These are phyloP conservation scores for Suillus sp. DNA, from an alignment of 768 basidiomycete genomes.

Conservation along the genomic window DNA sequence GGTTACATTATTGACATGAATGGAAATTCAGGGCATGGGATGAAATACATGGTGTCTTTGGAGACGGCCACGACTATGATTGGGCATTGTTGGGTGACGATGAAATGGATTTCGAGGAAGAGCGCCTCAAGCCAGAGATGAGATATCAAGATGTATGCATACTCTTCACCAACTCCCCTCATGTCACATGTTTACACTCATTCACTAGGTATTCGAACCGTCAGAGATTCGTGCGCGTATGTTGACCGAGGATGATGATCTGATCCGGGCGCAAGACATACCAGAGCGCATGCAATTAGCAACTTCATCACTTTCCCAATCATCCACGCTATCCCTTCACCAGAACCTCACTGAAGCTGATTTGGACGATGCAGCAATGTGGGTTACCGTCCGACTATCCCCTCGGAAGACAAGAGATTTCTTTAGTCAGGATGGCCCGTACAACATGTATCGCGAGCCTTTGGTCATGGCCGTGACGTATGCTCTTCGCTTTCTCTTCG, in stretches of 20 bases:
- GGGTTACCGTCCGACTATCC: conserved; percentile 86
- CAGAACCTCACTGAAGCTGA: conserved; percentile 71
- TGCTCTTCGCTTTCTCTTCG: conserved; percentile 79
- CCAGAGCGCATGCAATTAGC: conserved; percentile 96
- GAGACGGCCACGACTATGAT: conserved; percentile 94
- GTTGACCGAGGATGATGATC: conserved; percentile 91
- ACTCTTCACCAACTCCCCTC: conserved; percentile 14
- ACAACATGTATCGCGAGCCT: conserved; percentile 59
- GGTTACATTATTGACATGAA: conserved; percentile 17
- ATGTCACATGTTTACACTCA: conserved; percentile 12
- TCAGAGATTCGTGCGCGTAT: conserved; percentile 89
- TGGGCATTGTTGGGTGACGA: conserved; percentile 91
- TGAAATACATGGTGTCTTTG: conserved; percentile 95
- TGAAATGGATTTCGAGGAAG: conserved; percentile 49
- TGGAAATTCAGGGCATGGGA: conserved; percentile 77
- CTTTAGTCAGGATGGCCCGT: conserved; percentile 65
- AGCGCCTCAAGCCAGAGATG: conserved; percentile 67
- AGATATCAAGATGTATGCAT: conserved; percentile 77
- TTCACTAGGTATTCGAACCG: conserved; percentile 89
- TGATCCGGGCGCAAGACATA: conserved; percentile 86
- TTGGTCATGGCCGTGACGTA: conserved; percentile 80
- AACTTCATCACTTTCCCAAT: conserved; percentile 76
- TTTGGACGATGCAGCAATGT: conserved; percentile 78
- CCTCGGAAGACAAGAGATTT: conserved; percentile 68
- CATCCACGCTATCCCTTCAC: conserved; percentile 60